These are phyloP conservation scores for Globisporangium spiculum DNA, from an alignment of 352 stramenopile species.

Conservation along the genomic window DNA sequence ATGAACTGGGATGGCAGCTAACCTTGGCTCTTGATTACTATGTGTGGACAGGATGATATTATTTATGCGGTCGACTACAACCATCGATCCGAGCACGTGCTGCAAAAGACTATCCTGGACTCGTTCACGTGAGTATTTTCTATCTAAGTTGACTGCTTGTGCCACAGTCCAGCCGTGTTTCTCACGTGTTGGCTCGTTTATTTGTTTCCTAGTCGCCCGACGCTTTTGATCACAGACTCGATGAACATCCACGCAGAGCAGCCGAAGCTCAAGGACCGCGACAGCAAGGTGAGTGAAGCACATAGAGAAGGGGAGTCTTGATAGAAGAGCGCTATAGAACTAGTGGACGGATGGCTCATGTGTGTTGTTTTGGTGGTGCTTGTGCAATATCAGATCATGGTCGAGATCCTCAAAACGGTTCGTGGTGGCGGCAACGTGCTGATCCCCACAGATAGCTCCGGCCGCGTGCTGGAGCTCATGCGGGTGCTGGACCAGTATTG, in stretches of 20 bases:
- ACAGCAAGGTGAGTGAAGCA: constrained; percentile 61
- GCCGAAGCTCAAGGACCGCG: constrained; percentile 84
- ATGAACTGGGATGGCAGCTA: background rate
- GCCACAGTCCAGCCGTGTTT: background rate
- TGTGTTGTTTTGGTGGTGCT: constrained; percentile 5
- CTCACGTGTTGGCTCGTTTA: background rate
- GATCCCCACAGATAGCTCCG: constrained; percentile 93
- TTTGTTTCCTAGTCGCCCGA: constrained; percentile 53
- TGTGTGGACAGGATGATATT: constrained; percentile 84
- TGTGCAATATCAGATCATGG: constrained; percentile 70
- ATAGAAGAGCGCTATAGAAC: background rate
- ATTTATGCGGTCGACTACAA: constrained; percentile 92
- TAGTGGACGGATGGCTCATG: background rate
- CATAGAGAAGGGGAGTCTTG: background rate
- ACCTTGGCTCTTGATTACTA: background rate
- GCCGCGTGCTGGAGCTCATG: constrained; percentile 94
- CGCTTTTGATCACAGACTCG: constrained; percentile 86
- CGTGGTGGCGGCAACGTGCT: constrained; percentile 93
- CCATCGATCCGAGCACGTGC: constrained; percentile 92
- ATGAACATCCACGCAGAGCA: constrained; percentile 86
- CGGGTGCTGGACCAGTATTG: constrained; percentile 95
- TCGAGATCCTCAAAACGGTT: constrained; percentile 91
- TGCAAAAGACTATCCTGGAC: constrained; percentile 93
- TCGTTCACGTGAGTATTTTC: constrained; percentile 76
- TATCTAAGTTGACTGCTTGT: background rate